A percentile compares a stretch with the other conserved stretches of the same genome.
Conservation (phyloP, 78 protist species). For the Capsaspora owczarzaki region DNA sequence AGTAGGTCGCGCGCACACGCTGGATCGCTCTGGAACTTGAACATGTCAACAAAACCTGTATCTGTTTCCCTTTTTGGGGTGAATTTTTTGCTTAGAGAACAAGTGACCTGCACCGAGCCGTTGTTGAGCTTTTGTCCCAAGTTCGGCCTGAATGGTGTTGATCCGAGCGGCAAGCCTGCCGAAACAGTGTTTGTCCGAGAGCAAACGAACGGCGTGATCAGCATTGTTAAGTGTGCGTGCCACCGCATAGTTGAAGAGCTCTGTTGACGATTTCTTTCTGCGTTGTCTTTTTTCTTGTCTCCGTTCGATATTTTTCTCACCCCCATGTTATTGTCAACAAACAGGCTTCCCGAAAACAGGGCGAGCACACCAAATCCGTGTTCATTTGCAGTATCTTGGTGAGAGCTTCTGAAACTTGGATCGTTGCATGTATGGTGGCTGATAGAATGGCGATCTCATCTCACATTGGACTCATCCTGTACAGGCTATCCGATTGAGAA, state of each 20-base stretch:
- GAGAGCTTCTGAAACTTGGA: no score
- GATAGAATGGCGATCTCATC: no score
- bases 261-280: background rate
- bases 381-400: constrained; percentile 62
- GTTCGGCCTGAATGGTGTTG: constrained; percentile 32
- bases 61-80: no score
- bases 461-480: background rate
- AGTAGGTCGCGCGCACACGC: no score
- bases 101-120: background rate
- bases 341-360: constrained; percentile 72
- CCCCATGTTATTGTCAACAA: no score
- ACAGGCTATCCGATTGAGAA: constrained; percentile 66
- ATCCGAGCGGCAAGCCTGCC: constrained; percentile 29
- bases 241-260: background rate
- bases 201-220: constrained; percentile 14
- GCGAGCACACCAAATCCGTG: constrained; percentile 83
- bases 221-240: constrained; percentile 12
- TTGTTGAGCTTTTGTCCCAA: constrained; percentile 18
- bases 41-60: no score
- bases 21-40: no score
- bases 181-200: constrained; percentile 23
- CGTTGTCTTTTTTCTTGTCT: no score
- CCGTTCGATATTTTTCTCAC: no score
- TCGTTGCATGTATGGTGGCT: no score
- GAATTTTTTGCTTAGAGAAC: background rate